phyloP scores from a whole-genome alignment of 257 asterid genomes.

The Orobanche coerulescens region DNA sequence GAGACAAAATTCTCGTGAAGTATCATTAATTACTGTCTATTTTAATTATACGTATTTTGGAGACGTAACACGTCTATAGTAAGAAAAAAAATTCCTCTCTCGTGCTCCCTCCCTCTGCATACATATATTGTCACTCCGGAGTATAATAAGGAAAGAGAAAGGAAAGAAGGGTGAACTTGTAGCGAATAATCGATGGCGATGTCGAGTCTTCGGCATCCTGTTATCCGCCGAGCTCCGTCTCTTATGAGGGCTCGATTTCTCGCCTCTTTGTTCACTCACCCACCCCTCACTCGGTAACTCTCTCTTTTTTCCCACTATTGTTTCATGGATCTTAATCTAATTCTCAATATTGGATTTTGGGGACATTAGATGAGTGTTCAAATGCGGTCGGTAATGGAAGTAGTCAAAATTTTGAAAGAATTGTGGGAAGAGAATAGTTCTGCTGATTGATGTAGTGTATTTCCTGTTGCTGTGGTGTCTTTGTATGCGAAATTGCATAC shows the following conservation, averaged over 20 bases:
- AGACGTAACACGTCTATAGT: too few relatives aligned
- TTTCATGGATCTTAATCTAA: slow-evolving; percentile 3
- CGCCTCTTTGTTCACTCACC: slow-evolving; percentile 35
- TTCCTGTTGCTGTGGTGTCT: too few relatives aligned
- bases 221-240: slow-evolving; percentile 63
- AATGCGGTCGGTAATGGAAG: slow-evolving; percentile 19
- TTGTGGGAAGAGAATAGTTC: neutral
- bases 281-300: slow-evolving; percentile 44
- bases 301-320: slow-evolving; percentile 11
- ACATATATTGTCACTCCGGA: too few relatives aligned
- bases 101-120: slow-evolving; percentile 9
- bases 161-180: slow-evolving; percentile 21
- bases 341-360: neutral
- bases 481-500: too few relatives aligned
- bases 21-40: too few relatives aligned
- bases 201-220: slow-evolving; percentile 76
- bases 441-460: too few relatives aligned
- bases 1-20: too few relatives aligned
- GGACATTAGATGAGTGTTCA: slow-evolving; percentile 20
- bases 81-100: neutral
- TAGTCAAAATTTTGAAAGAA: too few relatives aligned
- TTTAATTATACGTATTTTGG: too few relatives aligned
- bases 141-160: slow-evolving; percentile 17
- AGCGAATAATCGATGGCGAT: slow-evolving; percentile 72
- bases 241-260: slow-evolving; percentile 57